These are phyloP conservation scores for Erysiphe pulchra DNA, from an alignment of 2,329 filamentous ascomycete species.

Conservation along the genomic window DNA sequence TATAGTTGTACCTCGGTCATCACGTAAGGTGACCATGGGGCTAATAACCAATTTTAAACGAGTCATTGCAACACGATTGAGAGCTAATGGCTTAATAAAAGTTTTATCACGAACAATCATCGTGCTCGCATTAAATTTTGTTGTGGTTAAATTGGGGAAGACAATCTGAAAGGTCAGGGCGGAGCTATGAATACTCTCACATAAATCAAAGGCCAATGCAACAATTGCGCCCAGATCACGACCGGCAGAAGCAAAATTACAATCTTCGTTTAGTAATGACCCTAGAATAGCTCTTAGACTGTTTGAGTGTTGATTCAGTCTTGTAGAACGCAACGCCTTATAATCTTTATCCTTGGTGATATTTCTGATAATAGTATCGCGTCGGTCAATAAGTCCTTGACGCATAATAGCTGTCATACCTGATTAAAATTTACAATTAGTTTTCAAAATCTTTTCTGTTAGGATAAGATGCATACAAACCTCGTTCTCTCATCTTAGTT, in stretches of 20 bases:
- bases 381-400: conserved; percentile 15
- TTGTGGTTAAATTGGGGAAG: conserved; percentile 22
- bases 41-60: conserved; percentile 28
- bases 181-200: conserved; percentile 20
- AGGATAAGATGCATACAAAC: conserved; percentile 6
- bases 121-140: conserved; percentile 22
- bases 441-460: not conserved
- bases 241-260: conserved; percentile 15
- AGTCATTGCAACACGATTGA: conserved; percentile 24
- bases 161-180: conserved; percentile 18
- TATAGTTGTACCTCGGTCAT: conserved; percentile 16
- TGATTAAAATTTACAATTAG: conserved; percentile 1
- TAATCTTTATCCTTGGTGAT: conserved; percentile 16
- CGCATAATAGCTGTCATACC: conserved; percentile 8
- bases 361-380: conserved; percentile 14
- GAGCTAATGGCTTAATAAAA: conserved; percentile 14
- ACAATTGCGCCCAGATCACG: conserved; percentile 14
- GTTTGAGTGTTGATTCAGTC: conserved; percentile 7
- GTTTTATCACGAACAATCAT: conserved; percentile 21
- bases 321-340: conserved; percentile 5
- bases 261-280: conserved; percentile 17
- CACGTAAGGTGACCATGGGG: conserved; percentile 26
- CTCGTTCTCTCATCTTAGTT: conserved; percentile 6
- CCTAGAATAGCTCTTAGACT: conserved; percentile 19
- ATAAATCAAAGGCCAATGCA: conserved; percentile 11